Percentiles rank a stretch among this genome's conserved stretches.
phyloP scores from a whole-genome alignment of 257 asterid species.

The Solanum piurae region DNA sequence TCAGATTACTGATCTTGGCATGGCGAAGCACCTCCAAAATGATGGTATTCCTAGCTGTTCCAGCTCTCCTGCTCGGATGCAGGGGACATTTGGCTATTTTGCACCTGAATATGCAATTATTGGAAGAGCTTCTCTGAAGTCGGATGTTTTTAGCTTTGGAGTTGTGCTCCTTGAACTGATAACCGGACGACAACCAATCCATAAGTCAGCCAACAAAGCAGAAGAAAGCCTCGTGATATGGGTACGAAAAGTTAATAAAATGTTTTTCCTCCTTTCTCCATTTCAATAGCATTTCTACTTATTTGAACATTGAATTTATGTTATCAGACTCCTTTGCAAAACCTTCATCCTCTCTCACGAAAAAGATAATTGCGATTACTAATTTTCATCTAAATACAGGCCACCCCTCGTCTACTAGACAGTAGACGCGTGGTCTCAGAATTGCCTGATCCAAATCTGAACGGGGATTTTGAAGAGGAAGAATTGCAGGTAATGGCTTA shows the following conservation, averaged over 20 bases:
- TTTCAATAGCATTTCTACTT: not conserved
- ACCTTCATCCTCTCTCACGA: not conserved
- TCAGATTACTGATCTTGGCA: slow-evolving; percentile 97
- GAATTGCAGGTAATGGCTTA: slow-evolving; percentile 96
- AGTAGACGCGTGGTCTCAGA: slow-evolving; percentile 68
- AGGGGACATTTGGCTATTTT: slow-evolving; percentile 96
- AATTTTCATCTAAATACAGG: slow-evolving; percentile 31
- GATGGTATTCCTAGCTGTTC: slow-evolving; percentile 68
- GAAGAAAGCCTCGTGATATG: slow-evolving; percentile 90
- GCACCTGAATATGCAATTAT: slow-evolving; percentile 90
- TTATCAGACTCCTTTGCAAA: not conserved
- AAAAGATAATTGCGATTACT: not conserved
- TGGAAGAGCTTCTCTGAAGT: slow-evolving; percentile 78
- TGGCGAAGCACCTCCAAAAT: slow-evolving; percentile 78
- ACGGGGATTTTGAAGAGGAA: slow-evolving; percentile 59
- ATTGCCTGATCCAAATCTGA: slow-evolving; percentile 70
- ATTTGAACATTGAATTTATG: not conserved
- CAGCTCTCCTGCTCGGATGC: slow-evolving; percentile 89
- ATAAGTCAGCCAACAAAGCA: slow-evolving; percentile 39
- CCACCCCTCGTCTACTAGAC: slow-evolving; percentile 66
- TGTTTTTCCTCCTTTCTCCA: not conserved
- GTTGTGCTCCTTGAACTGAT: slow-evolving; percentile 95
- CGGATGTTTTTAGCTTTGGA: slow-evolving; percentile 98
- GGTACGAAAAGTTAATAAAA: slow-evolving; percentile 35
- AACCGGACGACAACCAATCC: slow-evolving; percentile 74